phyloP scores from a whole-genome alignment of 1,284 basidiomycete species.

The Tremellales sp. region DNA sequence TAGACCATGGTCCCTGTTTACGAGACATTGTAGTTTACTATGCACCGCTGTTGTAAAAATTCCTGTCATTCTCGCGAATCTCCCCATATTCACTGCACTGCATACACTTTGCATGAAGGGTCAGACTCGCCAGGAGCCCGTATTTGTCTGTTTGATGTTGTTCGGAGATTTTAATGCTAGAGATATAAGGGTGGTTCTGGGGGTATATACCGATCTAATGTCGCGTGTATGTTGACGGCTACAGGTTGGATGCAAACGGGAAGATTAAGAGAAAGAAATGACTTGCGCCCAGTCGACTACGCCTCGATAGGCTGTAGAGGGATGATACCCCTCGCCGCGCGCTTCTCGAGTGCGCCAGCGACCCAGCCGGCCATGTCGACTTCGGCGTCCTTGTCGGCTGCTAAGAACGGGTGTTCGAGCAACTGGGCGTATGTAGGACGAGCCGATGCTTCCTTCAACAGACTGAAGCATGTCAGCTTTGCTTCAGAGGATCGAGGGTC shows the following conservation, averaged over 20 bases:
- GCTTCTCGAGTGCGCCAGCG: conserved; percentile 56
- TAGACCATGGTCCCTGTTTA: neutral
- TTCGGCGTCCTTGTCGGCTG: conserved; percentile 55
- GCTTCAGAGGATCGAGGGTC: neutral
- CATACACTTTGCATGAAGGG: too few relatives aligned
- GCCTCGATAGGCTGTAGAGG: conserved; percentile 29
- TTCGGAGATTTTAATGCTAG: too few relatives aligned
- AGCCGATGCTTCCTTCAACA: conserved; percentile 70
- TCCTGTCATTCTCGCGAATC: neutral
- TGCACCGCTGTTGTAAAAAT: neutral
- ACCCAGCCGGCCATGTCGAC: conserved; percentile 87
- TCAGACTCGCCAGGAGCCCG: too few relatives aligned
- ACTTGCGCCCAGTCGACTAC: neutral
- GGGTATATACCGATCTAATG: too few relatives aligned
- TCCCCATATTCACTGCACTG: neutral
- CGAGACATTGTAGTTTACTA: neutral
- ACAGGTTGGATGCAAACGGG: neutral
- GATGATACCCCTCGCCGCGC: conserved; percentile 38
- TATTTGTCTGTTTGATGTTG: too few relatives aligned
- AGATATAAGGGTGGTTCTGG: too few relatives aligned
- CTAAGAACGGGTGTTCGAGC: conserved; percentile 70
- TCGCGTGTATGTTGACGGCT: too few relatives aligned
- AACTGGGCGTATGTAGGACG: conserved; percentile 82
- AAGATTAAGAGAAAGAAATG: neutral
- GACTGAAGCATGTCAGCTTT: conserved; percentile 50